These are phyloP conservation scores for Magnolia officinalis DNA, from an alignment of 164 flowering plant species.

Conservation along the genomic window DNA sequence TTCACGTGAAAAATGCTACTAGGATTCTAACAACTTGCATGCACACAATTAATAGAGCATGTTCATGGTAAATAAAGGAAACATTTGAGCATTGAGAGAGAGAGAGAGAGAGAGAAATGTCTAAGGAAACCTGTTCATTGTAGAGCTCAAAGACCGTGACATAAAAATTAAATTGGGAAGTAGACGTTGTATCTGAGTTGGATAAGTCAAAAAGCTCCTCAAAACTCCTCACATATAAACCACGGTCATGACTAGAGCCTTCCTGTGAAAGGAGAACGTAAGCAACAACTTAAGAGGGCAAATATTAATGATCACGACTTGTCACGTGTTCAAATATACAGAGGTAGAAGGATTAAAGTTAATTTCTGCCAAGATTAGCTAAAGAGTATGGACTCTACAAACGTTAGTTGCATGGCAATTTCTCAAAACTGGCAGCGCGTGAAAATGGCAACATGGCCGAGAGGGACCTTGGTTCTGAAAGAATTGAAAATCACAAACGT, in stretches of 20 bases:
- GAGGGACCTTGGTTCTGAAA: background rate
- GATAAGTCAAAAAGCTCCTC: slow-evolving; percentile 98
- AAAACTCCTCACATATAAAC: slow-evolving; percentile 83
- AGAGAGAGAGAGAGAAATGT: background rate
- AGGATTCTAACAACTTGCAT: background rate
- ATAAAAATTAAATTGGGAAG: slow-evolving; percentile 61
- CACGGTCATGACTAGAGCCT: slow-evolving; percentile 95
- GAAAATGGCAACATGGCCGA: background rate
- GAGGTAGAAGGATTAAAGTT: background rate
- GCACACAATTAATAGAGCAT: background rate
- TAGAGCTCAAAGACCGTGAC: slow-evolving; percentile 76
- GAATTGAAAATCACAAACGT: background rate
- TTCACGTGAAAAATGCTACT: background rate
- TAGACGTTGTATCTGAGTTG: slow-evolving; percentile 73
- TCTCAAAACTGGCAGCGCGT: background rate
- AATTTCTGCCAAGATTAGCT: background rate
- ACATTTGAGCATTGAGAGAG: background rate
- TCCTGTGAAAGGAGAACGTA: slow-evolving; percentile 48
- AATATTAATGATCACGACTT: background rate
- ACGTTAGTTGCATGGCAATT: background rate
- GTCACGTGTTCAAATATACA: background rate
- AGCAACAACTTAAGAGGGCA: slow-evolving; percentile 1
- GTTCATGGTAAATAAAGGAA: background rate
- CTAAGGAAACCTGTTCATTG: slow-evolving; percentile 80
- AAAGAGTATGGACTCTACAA: background rate